Evolutionary conservation across 495 filamentous ascomycete species (phyloP).

Genomic region (Glutinoglossum americanum): DNA sequence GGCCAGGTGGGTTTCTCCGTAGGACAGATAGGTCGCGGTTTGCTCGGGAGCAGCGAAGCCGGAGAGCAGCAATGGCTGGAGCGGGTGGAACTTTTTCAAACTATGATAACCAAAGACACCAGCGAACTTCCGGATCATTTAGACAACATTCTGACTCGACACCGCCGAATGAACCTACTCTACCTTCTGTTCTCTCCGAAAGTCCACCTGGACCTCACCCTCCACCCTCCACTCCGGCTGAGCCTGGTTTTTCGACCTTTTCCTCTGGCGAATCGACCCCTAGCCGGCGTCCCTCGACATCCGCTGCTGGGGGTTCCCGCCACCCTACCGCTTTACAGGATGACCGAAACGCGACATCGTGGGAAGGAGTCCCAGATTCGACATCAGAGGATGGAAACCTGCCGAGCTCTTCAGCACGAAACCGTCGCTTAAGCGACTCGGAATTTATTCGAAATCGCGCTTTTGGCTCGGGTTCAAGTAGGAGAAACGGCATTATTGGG

Average conservation of each 20-base stretch:
- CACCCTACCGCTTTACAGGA: neutral
- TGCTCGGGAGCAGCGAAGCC: constrained; percentile 18
- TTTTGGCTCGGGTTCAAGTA: constrained; percentile 38
- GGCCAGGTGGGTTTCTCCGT: constrained; percentile 15
- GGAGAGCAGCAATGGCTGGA: constrained; percentile 28
- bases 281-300: neutral
- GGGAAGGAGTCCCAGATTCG: neutral
- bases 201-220: constrained; percentile 40
- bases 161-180: constrained; percentile 13
- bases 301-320: neutral
- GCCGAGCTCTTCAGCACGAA: neutral
- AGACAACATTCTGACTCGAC: constrained; percentile 21
- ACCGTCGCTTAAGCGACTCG: constrained; percentile 36
- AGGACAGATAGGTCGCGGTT: constrained; percentile 28
- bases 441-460: constrained; percentile 36
- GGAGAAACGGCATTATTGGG: constrained; percentile 42
- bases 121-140: constrained; percentile 16
- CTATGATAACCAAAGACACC: constrained; percentile 28
- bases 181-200: constrained; percentile 27
- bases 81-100: constrained; percentile 18
- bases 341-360: neutral
- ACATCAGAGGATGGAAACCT: neutral
- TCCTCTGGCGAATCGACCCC: constrained; percentile 22
- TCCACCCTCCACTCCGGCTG: constrained; percentile 48
- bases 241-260: constrained; percentile 32